Evolutionary conservation across 129 eudicot species (phyloP).

Genomic region (Erigeron canadensis): DNA sequence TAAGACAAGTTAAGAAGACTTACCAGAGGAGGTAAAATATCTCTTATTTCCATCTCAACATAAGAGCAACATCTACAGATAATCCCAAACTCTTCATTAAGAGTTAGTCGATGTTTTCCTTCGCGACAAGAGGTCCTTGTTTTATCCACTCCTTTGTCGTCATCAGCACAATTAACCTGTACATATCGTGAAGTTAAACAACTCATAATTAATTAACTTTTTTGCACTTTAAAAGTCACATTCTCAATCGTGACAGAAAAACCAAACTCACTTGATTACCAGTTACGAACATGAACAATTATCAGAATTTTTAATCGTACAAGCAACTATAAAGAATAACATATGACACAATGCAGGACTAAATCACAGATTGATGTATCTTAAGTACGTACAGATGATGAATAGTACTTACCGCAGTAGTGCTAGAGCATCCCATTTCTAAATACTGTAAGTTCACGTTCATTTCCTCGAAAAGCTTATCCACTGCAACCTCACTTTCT

Average conservation of each 20-base stretch:
- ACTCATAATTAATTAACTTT: background rate
- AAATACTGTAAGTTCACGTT: constrained; percentile 32
- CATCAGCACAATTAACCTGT: constrained; percentile 36
- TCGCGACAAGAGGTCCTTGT: constrained; percentile 33
- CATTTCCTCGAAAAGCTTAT: constrained; percentile 47
- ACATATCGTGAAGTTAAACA: constrained; percentile 24
- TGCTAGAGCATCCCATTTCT: constrained; percentile 29
- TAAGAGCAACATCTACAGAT: constrained; percentile 49
- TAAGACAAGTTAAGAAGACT: constrained; percentile 21
- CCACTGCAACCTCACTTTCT: constrained; percentile 43
- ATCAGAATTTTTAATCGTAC: background rate
- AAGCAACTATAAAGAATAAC: background rate
- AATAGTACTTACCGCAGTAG: constrained; percentile 41
- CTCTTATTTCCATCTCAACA: constrained; percentile 51
- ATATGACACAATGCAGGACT: background rate
- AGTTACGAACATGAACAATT: background rate
- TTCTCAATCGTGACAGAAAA: constrained; percentile 1
- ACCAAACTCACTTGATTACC: background rate
- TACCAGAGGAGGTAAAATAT: constrained; percentile 61
- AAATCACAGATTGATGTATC: background rate
- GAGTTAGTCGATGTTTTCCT: constrained; percentile 44
- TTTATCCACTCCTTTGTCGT: constrained; percentile 21
- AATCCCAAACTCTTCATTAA: constrained; percentile 63
- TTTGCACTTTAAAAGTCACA: background rate
- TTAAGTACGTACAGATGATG: background rate